phyloP scores from a whole-genome alignment of 345 rosid genomes.

The Eucalyptus tenuipes region DNA sequence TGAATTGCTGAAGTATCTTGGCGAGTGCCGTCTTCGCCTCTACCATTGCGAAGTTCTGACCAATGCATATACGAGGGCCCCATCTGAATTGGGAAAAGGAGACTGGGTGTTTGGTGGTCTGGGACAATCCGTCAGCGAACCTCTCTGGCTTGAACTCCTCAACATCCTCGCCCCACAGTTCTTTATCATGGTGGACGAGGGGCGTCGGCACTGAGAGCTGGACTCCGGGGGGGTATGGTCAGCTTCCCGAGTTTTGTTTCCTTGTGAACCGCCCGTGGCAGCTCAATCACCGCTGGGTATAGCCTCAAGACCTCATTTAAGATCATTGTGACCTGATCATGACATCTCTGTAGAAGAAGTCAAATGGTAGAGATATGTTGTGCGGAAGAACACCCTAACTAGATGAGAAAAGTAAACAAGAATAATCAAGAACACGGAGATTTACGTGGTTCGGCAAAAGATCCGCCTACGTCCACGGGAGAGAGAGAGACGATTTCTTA shows the following conservation, averaged over 20 bases:
- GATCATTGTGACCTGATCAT: not conserved
- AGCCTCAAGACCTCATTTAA: not conserved
- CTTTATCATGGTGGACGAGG: not conserved
- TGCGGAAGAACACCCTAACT: too few relatives aligned
- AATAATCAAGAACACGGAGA: too few relatives aligned
- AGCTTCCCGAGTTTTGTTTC: not conserved
- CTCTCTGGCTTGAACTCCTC: conserved; percentile 3
- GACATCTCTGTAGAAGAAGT: not conserved
- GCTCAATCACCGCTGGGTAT: not conserved
- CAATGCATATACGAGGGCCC: conserved; percentile 3
- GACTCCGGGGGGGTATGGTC: not conserved
- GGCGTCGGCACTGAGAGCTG: not conserved
- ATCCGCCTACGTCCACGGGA: too few relatives aligned
- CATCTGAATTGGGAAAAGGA: not conserved
- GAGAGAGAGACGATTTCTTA: too few relatives aligned
- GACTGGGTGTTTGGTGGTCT: not conserved
- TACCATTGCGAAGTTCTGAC: conserved; percentile 1
- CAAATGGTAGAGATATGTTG: not conserved
- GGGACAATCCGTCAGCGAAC: not conserved
- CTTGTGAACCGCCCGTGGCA: not conserved
- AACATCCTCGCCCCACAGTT: not conserved
- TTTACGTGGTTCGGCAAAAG: too few relatives aligned
- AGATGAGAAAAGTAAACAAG: too few relatives aligned
- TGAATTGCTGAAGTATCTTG: not conserved
- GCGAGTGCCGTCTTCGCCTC: not conserved